phyloP scores from a whole-genome alignment of 2,329 filamentous ascomycete species.

The Colletotrichum neosansevieriae region DNA sequence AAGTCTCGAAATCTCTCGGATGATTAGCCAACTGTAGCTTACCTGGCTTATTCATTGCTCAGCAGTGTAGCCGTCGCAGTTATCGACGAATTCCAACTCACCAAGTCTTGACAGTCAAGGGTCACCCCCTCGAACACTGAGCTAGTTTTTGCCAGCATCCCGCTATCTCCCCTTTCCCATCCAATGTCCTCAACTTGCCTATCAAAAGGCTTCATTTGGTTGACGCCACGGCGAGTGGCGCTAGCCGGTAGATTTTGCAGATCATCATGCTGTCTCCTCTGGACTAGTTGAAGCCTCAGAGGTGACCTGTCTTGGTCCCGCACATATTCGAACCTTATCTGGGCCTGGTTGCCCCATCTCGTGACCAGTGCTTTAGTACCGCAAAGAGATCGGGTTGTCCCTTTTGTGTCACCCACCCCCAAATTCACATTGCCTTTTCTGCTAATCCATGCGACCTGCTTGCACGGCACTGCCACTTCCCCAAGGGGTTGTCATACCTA shows the following conservation, averaged over 20 bases:
- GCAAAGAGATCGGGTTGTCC: neutral
- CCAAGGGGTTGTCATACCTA: neutral
- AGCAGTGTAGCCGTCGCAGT: neutral
- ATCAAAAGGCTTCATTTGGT: constrained; percentile 3
- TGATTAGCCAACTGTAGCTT: neutral
- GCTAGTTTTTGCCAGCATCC: constrained; percentile 14
- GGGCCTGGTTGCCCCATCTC: neutral
- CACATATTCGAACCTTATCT: neutral
- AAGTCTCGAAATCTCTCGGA: neutral
- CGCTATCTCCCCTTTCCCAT: neutral
- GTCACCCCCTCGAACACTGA: constrained; percentile 5
- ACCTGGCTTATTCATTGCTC: neutral
- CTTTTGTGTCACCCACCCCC: neutral
- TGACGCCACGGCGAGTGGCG: constrained; percentile 5
- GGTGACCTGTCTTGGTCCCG: neutral
- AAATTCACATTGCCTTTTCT: constrained; percentile 32
- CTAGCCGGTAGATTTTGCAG: neutral
- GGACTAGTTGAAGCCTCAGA: constrained; percentile 21
- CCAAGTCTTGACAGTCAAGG: neutral
- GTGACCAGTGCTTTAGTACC: neutral
- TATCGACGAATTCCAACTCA: neutral
- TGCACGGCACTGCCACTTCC: constrained; percentile 22
- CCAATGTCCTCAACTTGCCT: neutral
- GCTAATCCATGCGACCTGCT: neutral
- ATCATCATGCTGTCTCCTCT: neutral